Base-by-base conservation (phyloP, 192 early-diverging fungal species). In the Phycomyces blakesleeanus region DNA sequence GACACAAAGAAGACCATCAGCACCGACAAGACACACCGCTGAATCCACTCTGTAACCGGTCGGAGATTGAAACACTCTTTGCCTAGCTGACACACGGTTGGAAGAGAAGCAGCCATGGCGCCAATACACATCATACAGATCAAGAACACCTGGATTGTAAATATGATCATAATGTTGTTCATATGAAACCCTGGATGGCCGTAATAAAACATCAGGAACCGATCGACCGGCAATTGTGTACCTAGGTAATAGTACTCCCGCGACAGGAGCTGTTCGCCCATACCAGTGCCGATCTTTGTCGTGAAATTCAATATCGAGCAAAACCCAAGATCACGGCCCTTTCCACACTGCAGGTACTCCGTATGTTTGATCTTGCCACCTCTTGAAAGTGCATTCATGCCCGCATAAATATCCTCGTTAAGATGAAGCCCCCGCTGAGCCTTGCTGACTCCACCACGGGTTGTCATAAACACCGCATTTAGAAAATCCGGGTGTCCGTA, bases 341-440 rank as follows among this genome's bases (percentile, higher is more conserved):
- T 90, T 47, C 89, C 89, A 66, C 86, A 87, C 69, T 90, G 89
- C 61, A 85, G 83, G 77, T 90, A 90, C 68, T 90, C 89, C 21
- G 85, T 81, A 69, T 90, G 89, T 67, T 86, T 88, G 74, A 89
- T 90, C 21, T 80, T 74, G 0, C 88, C 89, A 66, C 89, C 89
- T 27, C 89, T 77, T 39, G 76, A 71, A 38, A 88, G 82, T 29
- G 85, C 86, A 72, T 81, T 85, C 88, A 90, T 90, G 55, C 89
- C 89, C 20, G 89, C 88, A 64, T 85, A 90, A 60, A 90, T 90
- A 77, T 90, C 89, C 76, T 90, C 89, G 71, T 90, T 90, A 51
- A 90, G 74, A 65, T 90, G 89, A 57, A 90, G 71, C 7, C 89
- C 89, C 57, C 83, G 83, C 60, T 90, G 89, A 22, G 87, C 89